A percentile compares a stretch with the other conserved stretches of the same genome.
These are phyloP conservation scores for Teunomyces lycoperdinae DNA, from an alignment of 805 yeast genomes.

Conservation along the genomic window DNA sequence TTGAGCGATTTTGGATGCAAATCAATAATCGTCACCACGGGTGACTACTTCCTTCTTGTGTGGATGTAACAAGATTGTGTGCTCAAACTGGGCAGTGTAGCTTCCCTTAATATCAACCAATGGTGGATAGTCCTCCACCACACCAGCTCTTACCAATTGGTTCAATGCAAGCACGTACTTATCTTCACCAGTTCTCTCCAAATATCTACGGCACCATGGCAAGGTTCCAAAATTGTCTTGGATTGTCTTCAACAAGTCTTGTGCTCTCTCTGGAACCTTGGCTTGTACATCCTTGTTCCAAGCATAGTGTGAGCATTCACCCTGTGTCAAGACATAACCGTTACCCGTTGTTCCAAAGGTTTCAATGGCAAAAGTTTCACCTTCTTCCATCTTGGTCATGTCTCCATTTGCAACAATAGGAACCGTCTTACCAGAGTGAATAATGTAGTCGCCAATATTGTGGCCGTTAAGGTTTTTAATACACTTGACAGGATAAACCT, in stretches of 20 bases:
- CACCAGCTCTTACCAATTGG: constrained; percentile 77
- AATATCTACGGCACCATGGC: constrained; percentile 94
- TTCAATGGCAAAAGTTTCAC: constrained; percentile 96
- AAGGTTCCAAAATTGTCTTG: constrained; percentile 85
- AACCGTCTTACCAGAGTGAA: constrained; percentile 94
- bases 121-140: constrained; percentile 95
- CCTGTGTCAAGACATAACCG: constrained; percentile 81
- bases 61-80: constrained; percentile 87
- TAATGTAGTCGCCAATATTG: constrained; percentile 76
- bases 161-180: constrained; percentile 86
- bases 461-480: constrained; percentile 95
- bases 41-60: constrained; percentile 92
- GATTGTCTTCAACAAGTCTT: constrained; percentile 63
- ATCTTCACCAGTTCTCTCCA: constrained; percentile 89
- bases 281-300: constrained; percentile 54
- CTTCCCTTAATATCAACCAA: constrained; percentile 77
- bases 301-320: constrained; percentile 95
- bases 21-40: constrained; percentile 85
- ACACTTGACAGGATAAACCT: constrained; percentile 78
- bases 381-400: constrained; percentile 97
- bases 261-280: constrained; percentile 52
- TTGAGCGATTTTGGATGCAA: not conserved
- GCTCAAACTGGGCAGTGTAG: constrained; percentile 96
- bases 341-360: constrained; percentile 97
- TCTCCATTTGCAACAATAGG: constrained; percentile 95